phyloP scores from a whole-genome alignment of 2,329 filamentous ascomycete species.

The Hypoxylon sp. region DNA sequence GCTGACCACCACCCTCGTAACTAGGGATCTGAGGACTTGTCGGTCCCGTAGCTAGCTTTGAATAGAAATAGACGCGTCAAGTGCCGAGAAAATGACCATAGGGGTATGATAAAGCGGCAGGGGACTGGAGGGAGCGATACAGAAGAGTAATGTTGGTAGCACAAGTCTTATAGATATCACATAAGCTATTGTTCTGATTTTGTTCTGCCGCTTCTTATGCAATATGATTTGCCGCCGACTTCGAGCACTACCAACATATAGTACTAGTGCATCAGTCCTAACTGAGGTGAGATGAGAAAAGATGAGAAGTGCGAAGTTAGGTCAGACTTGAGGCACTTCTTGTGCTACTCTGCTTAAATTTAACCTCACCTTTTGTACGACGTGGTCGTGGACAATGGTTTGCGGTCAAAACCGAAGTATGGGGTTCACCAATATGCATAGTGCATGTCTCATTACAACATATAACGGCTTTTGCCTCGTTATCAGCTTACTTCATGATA shows the following conservation, averaged over 20 bases:
- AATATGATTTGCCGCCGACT: neutral
- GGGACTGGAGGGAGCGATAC: neutral
- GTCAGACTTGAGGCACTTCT: neutral
- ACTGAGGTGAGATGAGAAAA: conserved; percentile 14
- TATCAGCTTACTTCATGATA: conserved; percentile 13
- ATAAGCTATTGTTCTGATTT: neutral
- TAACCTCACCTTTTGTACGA: conserved; percentile 12
- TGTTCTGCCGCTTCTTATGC: neutral
- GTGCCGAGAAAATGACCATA: neutral
- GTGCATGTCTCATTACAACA: conserved; percentile 27
- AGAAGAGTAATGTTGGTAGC: neutral
- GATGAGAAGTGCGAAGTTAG: conserved; percentile 5
- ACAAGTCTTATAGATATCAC: conserved; percentile 6
- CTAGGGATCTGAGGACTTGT: neutral
- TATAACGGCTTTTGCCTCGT: conserved; percentile 9
- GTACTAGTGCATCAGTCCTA: conserved; percentile 8
- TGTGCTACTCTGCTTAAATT: conserved; percentile 1
- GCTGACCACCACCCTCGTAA: conserved; percentile 3
- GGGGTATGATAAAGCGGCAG: neutral
- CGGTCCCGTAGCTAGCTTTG: conserved; percentile 1
- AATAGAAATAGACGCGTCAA: conserved; percentile 11
- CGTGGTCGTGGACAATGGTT: neutral
- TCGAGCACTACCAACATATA: conserved; percentile 2
- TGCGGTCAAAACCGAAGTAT: neutral
- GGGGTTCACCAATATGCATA: neutral